Evolutionary conservation across 306 rosid species (phyloP).

Genomic region (Vachellia collinsii): DNA sequence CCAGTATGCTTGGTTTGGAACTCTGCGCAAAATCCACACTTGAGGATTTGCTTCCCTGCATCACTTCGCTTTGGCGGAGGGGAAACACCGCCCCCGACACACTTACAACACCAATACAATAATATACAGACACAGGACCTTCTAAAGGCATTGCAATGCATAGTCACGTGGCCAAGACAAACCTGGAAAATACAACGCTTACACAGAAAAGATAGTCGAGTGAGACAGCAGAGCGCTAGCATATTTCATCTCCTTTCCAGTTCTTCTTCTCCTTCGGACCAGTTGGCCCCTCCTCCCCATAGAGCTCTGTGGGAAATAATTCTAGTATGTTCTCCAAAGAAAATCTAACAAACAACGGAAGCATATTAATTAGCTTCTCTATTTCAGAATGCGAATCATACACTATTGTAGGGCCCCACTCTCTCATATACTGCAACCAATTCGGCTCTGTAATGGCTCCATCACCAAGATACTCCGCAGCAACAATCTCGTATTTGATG

Average conservation of each 20-base stretch:
- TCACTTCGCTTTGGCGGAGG: background rate
- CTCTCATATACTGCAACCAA: too few species aligned
- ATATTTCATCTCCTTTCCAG: constrained; percentile 76
- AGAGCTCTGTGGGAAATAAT: constrained; percentile 75
- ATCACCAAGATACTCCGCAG: too few species aligned
- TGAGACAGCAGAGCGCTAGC: constrained; percentile 27
- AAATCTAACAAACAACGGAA: constrained; percentile 67
- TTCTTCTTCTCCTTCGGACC: constrained; percentile 82
- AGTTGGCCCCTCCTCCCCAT: constrained; percentile 87
- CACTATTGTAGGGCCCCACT: too few species aligned
- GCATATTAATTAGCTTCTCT: too few species aligned
- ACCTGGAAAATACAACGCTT: background rate
- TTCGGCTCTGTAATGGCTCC: too few species aligned
- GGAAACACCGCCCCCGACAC: background rate
- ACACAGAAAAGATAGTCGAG: too few species aligned
- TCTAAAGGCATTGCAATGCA: background rate
- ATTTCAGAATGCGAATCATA: too few species aligned
- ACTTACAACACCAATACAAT: background rate
- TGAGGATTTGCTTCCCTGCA: background rate
- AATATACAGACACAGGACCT: background rate
- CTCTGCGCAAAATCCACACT: background rate
- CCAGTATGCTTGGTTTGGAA: background rate
- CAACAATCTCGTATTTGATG: too few species aligned
- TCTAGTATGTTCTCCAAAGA: constrained; percentile 66
- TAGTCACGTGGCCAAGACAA: background rate